Evolutionary conservation across 495 filamentous ascomycete species (phyloP).

Genomic region (Neurospora sp.): DNA sequence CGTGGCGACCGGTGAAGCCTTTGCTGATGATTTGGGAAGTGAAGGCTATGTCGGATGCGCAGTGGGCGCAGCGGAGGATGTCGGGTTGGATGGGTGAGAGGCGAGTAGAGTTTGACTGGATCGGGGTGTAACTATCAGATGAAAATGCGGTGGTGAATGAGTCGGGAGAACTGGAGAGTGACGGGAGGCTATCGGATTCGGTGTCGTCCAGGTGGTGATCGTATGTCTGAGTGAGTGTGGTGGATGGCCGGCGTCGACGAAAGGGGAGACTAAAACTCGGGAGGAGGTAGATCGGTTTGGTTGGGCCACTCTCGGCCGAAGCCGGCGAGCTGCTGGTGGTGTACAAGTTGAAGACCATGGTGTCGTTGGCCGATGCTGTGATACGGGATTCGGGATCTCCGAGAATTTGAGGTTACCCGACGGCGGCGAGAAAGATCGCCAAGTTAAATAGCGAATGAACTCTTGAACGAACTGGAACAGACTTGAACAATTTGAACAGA

Average conservation of each 20-base stretch:
- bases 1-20: constrained; percentile 89
- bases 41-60: constrained; percentile 65
- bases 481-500: neutral
- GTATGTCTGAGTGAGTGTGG: neutral
- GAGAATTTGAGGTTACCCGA: neutral
- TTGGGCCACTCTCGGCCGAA: constrained; percentile 23
- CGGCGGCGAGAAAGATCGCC: neutral
- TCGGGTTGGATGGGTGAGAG: constrained; percentile 28
- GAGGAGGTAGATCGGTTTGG: constrained; percentile 41
- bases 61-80: constrained; percentile 62
- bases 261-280: constrained; percentile 36
- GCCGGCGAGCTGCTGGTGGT: constrained; percentile 2
- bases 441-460: neutral
- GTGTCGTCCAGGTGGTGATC: neutral
- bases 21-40: constrained; percentile 76
- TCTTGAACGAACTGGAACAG: neutral
- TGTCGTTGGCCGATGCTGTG: neutral
- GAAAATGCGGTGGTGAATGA: constrained; percentile 16
- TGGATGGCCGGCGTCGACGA: constrained; percentile 22
- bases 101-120: neutral
- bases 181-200: constrained; percentile 5
- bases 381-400: neutral
- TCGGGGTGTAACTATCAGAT: neutral
- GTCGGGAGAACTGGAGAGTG: constrained; percentile 24
- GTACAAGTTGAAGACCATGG: constrained; percentile 16